Percentiles rank a stretch among this genome's conserved stretches.
Conservation (phyloP, 2,329 filamentous ascomycete genomes). For the Colletotrichum sp. region DNA sequence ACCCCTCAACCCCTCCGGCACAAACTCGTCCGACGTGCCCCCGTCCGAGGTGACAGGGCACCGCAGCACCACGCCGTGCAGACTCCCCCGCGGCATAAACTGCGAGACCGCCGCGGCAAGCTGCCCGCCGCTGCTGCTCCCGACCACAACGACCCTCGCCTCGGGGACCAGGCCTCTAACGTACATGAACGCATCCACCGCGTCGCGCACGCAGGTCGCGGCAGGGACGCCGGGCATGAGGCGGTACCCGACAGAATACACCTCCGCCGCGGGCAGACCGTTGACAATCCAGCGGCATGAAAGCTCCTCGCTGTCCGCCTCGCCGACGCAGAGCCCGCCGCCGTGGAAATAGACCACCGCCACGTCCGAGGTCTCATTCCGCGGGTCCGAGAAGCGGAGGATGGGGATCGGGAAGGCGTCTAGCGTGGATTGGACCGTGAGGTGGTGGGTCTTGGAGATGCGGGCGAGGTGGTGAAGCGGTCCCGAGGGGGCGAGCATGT, state of each 20-base stretch:
- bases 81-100: slow-evolving; percentile 23
- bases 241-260: slow-evolving; percentile 53
- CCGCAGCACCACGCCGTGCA: slow-evolving; percentile 49
- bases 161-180: slow-evolving; percentile 22
- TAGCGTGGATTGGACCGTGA: slow-evolving; percentile 34
- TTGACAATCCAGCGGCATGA: slow-evolving; percentile 47
- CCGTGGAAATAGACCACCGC: slow-evolving; percentile 53
- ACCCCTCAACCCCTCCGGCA: slow-evolving; percentile 38
- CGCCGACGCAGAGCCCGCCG: slow-evolving; percentile 50
- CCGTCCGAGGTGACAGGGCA: slow-evolving; percentile 54
- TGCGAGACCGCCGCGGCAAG: slow-evolving; percentile 50
- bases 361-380: slow-evolving; percentile 19
- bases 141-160: slow-evolving; percentile 38
- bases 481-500: slow-evolving; percentile 38
- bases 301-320: slow-evolving; percentile 54
- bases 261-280: slow-evolving; percentile 26
- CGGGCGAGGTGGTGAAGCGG: slow-evolving; percentile 41
- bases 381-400: slow-evolving; percentile 31
- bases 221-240: slow-evolving; percentile 45
- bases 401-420: slow-evolving; percentile 41
- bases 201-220: slow-evolving; percentile 45
- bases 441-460: slow-evolving; percentile 29
- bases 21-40: slow-evolving; percentile 36
- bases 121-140: slow-evolving; percentile 54
- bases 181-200: slow-evolving; percentile 38